Base-by-base conservation (phyloP, 768 basidiomycete species). In the Rhodotorula babjevae region DNA sequence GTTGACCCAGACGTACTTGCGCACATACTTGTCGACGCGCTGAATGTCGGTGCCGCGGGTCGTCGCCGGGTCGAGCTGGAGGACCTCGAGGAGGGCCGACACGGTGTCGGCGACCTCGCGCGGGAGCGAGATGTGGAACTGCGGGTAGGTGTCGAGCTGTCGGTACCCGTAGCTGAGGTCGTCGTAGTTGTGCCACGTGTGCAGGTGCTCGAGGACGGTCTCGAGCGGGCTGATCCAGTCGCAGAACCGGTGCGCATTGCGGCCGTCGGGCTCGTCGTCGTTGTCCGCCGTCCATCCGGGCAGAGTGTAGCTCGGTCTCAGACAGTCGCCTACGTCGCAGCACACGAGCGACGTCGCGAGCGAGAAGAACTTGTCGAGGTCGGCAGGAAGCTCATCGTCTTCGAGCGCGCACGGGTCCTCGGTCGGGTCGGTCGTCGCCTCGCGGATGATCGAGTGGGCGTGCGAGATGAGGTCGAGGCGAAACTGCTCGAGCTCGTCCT, bases 51-150 rank as follows among this genome's bases (percentile, higher is more conserved):
- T 2, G 16, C 0, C 6, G 12, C 10, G 5, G 29, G 61, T 46
- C 44, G 61, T 49, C 21, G 9, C 29, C 7, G 44, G 10, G 14
- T 61, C 61, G 46, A 61, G 47, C 16, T 49, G 12, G 46, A 16
- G 15, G 11, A 61, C 16, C 46, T 61, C 61, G 46, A 61, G 44
- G 14, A 46, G 8, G 8, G 46, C 61, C 1, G 46, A 29, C 6
- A 29, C 21, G 16, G 46, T 46, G 46, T 46, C 49, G 23, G 59
- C 61, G 61, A 61, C 29, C 47, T 61, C 61, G 61, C 49, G 61
- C 42, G 59, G 59, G 27, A 60, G 59, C 23, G 1, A 2, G 59
- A 60, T 14, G 40, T 18, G 40, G 42, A 44, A n/a, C 27, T 27
- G 27, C 0, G 58, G 40, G 11, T 5, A n/a, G n/a, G n/a, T n/a